Conservation (phyloP, 2,329 filamentous ascomycete species). For the Hypoxylon sp. region DNA sequence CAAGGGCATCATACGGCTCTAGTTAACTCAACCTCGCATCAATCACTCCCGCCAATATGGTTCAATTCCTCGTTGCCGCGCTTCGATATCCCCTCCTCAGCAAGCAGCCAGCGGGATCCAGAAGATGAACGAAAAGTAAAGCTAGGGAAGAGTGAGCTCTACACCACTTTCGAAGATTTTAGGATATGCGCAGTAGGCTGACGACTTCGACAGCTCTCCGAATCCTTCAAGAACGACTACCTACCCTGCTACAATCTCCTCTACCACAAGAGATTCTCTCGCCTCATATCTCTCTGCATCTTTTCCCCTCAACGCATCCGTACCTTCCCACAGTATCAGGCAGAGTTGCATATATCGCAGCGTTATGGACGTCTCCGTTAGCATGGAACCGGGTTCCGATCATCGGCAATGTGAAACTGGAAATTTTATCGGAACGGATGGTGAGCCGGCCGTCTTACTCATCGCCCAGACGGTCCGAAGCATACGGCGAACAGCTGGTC, state of each 20-base stretch:
- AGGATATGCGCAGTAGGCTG: conserved; percentile 30
- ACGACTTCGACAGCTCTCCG: conserved; percentile 64
- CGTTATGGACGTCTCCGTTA: conserved; percentile 94
- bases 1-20: conserved; percentile 28
- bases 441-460: conserved; percentile 67
- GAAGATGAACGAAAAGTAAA: conserved; percentile 71
- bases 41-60: conserved; percentile 55
- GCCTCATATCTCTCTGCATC: conserved; percentile 76
- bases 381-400: conserved; percentile 95
- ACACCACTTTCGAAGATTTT: conserved; percentile 1
- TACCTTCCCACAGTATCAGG: conserved; percentile 94
- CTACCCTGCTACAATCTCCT: conserved; percentile 73
- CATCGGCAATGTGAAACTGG: conserved; percentile 87
- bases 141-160: conserved; percentile 70
- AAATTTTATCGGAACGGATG: conserved; percentile 92
- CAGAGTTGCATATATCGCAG: conserved; percentile 89
- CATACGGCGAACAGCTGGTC: conserved; percentile 81
- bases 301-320: conserved; percentile 82
- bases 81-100: conserved; percentile 42
- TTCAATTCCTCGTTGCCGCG: conserved; percentile 57
- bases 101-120: conserved; percentile 49
- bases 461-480: conserved; percentile 63
- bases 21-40: conserved; percentile 38
- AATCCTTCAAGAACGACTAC: conserved; percentile 74
- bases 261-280: conserved; percentile 81